Conservation (phyloP, 2,329 filamentous ascomycete species). For the Pseudocercospora crystallina region DNA sequence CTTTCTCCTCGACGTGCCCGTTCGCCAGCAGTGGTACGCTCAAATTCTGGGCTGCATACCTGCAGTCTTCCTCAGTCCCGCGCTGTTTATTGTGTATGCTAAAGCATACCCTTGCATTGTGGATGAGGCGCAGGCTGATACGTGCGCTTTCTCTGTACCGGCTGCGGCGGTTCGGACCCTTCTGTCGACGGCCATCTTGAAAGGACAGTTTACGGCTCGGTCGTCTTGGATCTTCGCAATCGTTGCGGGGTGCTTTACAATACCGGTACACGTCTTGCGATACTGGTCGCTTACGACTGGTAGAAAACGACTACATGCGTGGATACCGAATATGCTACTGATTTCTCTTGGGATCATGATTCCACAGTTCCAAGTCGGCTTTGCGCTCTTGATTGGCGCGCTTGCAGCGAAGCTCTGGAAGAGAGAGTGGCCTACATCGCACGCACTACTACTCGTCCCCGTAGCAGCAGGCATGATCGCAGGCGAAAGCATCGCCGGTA, state of each 20-base stretch:
- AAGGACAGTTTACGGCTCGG: not conserved
- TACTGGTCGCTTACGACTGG: not conserved
- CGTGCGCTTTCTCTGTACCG: not conserved
- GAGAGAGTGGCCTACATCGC: not conserved
- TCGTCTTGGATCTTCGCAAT: not conserved
- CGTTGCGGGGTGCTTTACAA: not conserved
- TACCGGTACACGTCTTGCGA: not conserved
- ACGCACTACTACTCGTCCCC: not conserved
- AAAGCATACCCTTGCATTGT: not conserved
- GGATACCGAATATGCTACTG: not conserved
- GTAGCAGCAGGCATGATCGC: not conserved
- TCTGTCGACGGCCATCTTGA: not conserved
- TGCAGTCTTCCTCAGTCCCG: not conserved
- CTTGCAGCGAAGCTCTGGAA: not conserved
- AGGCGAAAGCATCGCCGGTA: not conserved
- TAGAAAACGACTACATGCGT: not conserved
- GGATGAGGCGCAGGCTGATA: not conserved
- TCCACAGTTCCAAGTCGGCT: not conserved
- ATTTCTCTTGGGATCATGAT: not conserved
- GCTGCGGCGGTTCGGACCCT: not conserved
- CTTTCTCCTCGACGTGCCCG: not conserved
- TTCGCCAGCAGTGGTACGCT: not conserved
- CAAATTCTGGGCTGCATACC: not conserved
- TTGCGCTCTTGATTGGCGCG: not conserved
- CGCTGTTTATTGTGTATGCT: not conserved